Conservation (phyloP, 1,284 basidiomycete species). For the Ceratobasidium sp. region DNA sequence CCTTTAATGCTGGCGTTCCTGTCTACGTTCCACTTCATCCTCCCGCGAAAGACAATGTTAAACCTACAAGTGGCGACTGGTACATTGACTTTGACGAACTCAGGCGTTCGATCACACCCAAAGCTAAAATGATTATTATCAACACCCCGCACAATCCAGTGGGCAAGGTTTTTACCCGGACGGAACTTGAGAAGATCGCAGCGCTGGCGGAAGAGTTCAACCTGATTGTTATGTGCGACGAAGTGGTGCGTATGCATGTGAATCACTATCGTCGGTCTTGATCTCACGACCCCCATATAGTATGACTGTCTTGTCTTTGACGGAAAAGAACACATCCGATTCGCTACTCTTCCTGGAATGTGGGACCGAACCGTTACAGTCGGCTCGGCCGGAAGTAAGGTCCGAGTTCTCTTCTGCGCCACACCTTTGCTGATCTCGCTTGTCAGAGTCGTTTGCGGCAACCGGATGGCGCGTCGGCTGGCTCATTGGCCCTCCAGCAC, state of each 20-base stretch:
- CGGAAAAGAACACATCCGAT: constrained; percentile 85
- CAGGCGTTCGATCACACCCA: constrained; percentile 81
- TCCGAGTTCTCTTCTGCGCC: not conserved
- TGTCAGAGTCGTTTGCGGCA: constrained; percentile 91
- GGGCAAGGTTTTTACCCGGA: constrained; percentile 89
- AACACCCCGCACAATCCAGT: constrained; percentile 98
- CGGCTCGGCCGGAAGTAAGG: constrained; percentile 78
- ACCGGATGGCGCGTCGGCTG: constrained; percentile 99
- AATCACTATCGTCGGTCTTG: not conserved
- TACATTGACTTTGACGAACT: constrained; percentile 86
- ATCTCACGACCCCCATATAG: constrained; percentile 52
- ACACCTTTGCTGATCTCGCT: not conserved
- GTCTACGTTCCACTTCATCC: constrained; percentile 96
- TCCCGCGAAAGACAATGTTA: constrained; percentile 54
- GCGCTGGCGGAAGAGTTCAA: constrained; percentile 90
- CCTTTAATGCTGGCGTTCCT: constrained; percentile 91
- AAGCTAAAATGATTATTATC: constrained; percentile 90
- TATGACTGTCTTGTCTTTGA: constrained; percentile 96
- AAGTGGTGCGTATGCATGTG: constrained; percentile 73
- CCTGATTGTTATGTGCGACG: constrained; percentile 92
- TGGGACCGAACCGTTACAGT: constrained; percentile 93
- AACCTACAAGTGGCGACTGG: constrained; percentile 81
- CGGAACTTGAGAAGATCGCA: constrained; percentile 86
- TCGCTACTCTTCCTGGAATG: constrained; percentile 95
- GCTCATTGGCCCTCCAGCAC: constrained; percentile 86